Evolutionary conservation across 176 grass and related monocot genomes (phyloP).

Genomic region (Alloteropsis semialata): DNA sequence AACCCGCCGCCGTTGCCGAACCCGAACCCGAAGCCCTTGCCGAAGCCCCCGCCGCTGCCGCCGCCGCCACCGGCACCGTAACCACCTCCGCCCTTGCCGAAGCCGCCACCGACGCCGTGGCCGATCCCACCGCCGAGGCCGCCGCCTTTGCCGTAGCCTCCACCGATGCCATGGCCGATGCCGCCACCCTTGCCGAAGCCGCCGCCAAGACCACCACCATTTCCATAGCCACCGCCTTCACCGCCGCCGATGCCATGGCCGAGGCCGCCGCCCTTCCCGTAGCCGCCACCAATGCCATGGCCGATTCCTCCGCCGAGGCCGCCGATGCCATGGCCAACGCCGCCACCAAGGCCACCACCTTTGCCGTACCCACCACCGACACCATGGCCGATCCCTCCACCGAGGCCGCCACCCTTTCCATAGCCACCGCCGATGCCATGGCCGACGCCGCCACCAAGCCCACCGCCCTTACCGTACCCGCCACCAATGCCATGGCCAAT

Average conservation of each 20-base stretch:
- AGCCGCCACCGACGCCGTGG: not conserved
- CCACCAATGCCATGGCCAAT: not conserved
- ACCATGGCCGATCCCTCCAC: conserved; percentile 24
- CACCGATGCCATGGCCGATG: not conserved
- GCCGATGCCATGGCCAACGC: not conserved
- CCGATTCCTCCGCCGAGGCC: conserved; percentile 20
- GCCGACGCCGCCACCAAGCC: not conserved
- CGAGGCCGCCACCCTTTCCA: not conserved
- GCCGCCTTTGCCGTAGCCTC: not conserved
- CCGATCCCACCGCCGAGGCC: conserved; percentile 29
- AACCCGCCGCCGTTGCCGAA: not conserved
- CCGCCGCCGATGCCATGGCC: not conserved
- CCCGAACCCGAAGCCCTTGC: not conserved
- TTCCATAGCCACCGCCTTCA: not conserved
- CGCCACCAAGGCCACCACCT: conserved; percentile 8
- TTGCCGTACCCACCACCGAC: conserved; percentile 28
- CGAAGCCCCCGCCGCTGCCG: not conserved
- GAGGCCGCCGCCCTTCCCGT: conserved; percentile 5
- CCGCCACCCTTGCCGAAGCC: conserved; percentile 8
- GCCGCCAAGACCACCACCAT: not conserved
- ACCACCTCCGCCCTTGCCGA: conserved; percentile 5
- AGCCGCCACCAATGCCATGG: conserved; percentile 12
- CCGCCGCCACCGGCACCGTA: not conserved
- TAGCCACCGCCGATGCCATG: not conserved
- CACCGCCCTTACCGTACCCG: conserved; percentile 15